phyloP scores from a whole-genome alignment of 2,329 filamentous ascomycete genomes.

The Diaporthe eres region DNA sequence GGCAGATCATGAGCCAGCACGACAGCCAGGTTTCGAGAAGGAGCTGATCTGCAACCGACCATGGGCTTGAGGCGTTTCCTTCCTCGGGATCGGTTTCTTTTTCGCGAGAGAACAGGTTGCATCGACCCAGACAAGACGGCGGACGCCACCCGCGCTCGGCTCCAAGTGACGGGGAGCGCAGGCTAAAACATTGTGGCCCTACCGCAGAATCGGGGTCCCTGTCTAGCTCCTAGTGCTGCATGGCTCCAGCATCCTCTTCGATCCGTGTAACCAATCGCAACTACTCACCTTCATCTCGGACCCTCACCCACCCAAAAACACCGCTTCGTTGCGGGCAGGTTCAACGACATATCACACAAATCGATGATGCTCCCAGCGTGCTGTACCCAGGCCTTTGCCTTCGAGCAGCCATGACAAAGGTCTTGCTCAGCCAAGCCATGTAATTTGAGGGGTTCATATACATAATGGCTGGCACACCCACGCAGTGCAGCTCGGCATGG shows the following conservation, averaged over 20 bases:
- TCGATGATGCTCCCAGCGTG: slow-evolving; percentile 14
- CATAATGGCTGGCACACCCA: slow-evolving; percentile 2
- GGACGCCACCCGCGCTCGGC: slow-evolving; percentile 24
- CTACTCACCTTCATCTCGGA: slow-evolving; percentile 5
- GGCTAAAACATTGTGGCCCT: slow-evolving; percentile 18
- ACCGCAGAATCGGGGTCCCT: slow-evolving; percentile 14
- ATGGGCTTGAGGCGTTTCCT: neutral
- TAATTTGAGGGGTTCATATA: neutral
- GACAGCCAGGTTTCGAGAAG: neutral
- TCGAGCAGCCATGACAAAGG: slow-evolving; percentile 9
- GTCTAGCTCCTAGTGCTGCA: slow-evolving; percentile 26
- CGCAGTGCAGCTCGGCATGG: too few species aligned
- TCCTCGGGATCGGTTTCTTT: slow-evolving; percentile 30
- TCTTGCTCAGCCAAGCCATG: slow-evolving; percentile 19
- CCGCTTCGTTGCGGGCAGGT: neutral
- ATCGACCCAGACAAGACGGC: neutral
- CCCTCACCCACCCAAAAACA: slow-evolving; percentile 11
- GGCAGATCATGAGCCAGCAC: neutral
- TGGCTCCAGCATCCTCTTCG: slow-evolving; percentile 29
- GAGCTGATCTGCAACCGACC: neutral
- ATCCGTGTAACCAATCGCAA: slow-evolving; percentile 32
- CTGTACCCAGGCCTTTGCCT: neutral
- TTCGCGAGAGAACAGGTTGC: slow-evolving; percentile 13
- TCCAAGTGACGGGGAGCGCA: neutral
- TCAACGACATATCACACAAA: slow-evolving; percentile 2